Evolutionary conservation across 1,284 basidiomycete species (phyloP), one percentile per base, ranked within the genome.

Genomic region (Entoloma clypeatum): DNA sequence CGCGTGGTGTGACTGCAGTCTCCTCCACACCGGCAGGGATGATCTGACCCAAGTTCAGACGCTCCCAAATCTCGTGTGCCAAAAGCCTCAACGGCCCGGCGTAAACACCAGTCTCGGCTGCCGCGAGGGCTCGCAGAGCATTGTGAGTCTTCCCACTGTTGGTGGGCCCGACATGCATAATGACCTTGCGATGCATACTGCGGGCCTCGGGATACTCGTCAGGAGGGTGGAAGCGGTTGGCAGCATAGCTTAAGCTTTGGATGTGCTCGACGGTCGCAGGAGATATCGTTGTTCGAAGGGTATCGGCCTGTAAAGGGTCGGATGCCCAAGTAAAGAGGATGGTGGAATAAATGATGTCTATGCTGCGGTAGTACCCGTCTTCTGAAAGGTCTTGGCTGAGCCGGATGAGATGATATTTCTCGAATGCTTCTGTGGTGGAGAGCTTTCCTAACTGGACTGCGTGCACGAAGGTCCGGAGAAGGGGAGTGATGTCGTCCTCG

Each of bases 131-230:
- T 32, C 91, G 82, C 8, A 99, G 71, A 0, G 94, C 95, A 54
- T 87, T 85, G 60, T 98, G 86, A 0, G 94, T 99, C 68, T 99
- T 99, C 28, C 95, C 95, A 45, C 89, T 92, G 66, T 99, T 99
- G 23, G 95, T 99, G 0, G 95, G 95, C 0, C 95, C 95, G 44
- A 99, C 92, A 59, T 99, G 95, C 68, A 99, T 83, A 61, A 95
- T 88, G 50, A 98, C 72, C 54, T 85, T 86, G 13, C 95, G 78
- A 6, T 73, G 76, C 43, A 82, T 51, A 4, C 40, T 43, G 11
- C 79, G 72, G 0, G 79, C 68, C 0, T 27, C 1, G 0, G 59
- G 48, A 52, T 57, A 78, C 16, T 56, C 51, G 45, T 75, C 69
- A 2, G 65, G 63, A 1, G 69, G 67, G 45, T 64, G 63, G 0